Evolutionary conservation across 2,329 filamentous ascomycete genomes (phyloP).

Genomic region (Fusarium sp.): DNA sequence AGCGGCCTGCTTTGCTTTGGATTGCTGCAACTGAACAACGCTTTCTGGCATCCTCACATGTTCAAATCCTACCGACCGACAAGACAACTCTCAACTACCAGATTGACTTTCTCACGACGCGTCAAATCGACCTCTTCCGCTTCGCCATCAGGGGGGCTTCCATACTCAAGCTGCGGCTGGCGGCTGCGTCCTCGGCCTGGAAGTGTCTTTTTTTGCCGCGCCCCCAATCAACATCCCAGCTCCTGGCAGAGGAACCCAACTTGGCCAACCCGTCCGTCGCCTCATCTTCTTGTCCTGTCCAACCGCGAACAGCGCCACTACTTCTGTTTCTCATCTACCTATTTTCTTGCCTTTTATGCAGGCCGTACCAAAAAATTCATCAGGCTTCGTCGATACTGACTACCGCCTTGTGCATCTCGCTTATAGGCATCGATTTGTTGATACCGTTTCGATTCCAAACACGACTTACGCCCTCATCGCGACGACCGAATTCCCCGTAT

Average conservation of each 20-base stretch:
- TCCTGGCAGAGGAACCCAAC: constrained; percentile 35
- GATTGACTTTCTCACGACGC: background rate
- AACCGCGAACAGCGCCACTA: constrained; percentile 42
- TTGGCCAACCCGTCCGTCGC: constrained; percentile 40
- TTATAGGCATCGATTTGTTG: constrained; percentile 45
- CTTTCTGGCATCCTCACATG: background rate
- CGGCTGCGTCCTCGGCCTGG: constrained; percentile 34
- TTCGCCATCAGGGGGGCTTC: constrained; percentile 28
- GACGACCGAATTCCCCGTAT: constrained; percentile 23
- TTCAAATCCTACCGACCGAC: constrained; percentile 3
- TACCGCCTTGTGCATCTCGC: constrained; percentile 23
- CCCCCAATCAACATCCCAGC: constrained; percentile 43
- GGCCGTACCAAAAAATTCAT: constrained; percentile 12
- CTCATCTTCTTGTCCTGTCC: constrained; percentile 37
- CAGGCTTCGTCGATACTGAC: constrained; percentile 41
- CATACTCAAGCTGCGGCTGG: constrained; percentile 39
- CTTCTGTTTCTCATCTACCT: constrained; percentile 30
- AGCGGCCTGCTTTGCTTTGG: constrained; percentile 2
- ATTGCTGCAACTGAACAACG: constrained; percentile 11
- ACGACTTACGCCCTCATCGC: constrained; percentile 19
- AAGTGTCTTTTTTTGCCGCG: constrained; percentile 45
- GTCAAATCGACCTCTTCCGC: constrained; percentile 12
- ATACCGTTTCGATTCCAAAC: constrained; percentile 26
- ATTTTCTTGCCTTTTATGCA: constrained; percentile 7
- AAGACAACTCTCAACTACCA: background rate